These are phyloP conservation scores for Calonectria pauciramosa DNA, from an alignment of 2,329 filamentous ascomycete species.

Conservation along the genomic window DNA sequence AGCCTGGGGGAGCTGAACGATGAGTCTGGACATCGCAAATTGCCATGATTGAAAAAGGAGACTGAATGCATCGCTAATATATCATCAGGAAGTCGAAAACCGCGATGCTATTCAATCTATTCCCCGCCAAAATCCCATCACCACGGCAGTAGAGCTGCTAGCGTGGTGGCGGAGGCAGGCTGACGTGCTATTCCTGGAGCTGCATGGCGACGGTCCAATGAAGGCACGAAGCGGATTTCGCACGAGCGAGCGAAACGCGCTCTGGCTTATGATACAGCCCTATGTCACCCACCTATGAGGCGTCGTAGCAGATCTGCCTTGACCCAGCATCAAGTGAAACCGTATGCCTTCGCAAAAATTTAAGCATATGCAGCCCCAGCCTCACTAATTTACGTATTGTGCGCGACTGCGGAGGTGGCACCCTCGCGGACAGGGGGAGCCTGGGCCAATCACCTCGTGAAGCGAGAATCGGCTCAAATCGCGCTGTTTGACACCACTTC, in stretches of 20 bases:
- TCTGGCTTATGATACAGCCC: neutral
- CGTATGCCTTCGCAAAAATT: neutral
- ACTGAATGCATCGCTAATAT: neutral
- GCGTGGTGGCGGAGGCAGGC: neutral
- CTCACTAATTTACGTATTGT: neutral
- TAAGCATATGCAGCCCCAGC: conserved; percentile 11
- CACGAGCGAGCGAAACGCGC: neutral
- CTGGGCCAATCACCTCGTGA: neutral
- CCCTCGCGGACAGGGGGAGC: neutral
- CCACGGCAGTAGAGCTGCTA: neutral
- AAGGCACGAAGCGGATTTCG: neutral
- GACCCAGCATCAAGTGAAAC: neutral
- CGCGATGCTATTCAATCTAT: no score
- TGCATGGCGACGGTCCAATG: neutral
- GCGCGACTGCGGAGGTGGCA: neutral
- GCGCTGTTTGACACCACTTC: neutral
- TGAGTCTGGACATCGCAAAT: neutral
- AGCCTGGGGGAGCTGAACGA: neutral
- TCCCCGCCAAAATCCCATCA: neutral
- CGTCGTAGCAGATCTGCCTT: neutral
- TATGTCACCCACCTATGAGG: neutral
- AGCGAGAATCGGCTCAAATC: neutral
- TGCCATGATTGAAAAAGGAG: neutral
- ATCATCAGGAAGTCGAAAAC: neutral
- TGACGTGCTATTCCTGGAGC: neutral